Evolutionary conservation across 305 asterid genomes (phyloP), one percentile per base, ranked within the genome.

Genomic region (Fraxinus angustifolia): DNA sequence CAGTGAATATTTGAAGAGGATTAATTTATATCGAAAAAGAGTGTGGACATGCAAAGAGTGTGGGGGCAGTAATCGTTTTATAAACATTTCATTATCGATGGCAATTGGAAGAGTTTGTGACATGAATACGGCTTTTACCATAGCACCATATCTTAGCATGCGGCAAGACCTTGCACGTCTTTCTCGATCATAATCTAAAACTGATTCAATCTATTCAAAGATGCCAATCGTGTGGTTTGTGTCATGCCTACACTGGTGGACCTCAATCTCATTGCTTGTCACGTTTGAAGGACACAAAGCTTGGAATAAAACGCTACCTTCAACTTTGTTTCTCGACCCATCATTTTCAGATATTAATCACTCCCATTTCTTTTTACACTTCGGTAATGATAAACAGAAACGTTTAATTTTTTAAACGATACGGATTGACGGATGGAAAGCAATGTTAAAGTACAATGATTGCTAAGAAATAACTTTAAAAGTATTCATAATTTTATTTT

Each of bases 21-120:
- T 88, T 78, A 91, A 92, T 82, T 84, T 96, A 36, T 96, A 94
- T 78, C 91, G 94, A 16, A 87, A 85, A 83, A 88, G 92, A 84
- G 85, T 90, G 65, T 96, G 99, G 99, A 91, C 96, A n/a, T 96
- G 98, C 91, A 91, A 93, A n/a, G n/a, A n/a, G n/a, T n/a, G n/a
- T n/a, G 5, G 4, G 6, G 17, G 6, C 56, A 3, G 2, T 11
- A 45, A 14, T 45, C 0, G 56, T 11, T 12, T 12, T 45, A 45
- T 45, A 3, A 14, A 45, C 56, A 45, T 12, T 12, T 45, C 56
- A 12, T 45, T 45, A 14, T 45, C 17, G 17, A 45, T 12, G 17
- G 56, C 56, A 45, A 45, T 12, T 45, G 56, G 5, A 45, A 45
- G 56, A 45, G 56, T 45, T 45, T 45, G 17, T 45, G 56, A 45